Percentiles rank a stretch among this genome's conserved stretches.
These are phyloP conservation scores for Auricularia sp. DNA, from an alignment of 768 basidiomycete species.

Conservation along the genomic window DNA sequence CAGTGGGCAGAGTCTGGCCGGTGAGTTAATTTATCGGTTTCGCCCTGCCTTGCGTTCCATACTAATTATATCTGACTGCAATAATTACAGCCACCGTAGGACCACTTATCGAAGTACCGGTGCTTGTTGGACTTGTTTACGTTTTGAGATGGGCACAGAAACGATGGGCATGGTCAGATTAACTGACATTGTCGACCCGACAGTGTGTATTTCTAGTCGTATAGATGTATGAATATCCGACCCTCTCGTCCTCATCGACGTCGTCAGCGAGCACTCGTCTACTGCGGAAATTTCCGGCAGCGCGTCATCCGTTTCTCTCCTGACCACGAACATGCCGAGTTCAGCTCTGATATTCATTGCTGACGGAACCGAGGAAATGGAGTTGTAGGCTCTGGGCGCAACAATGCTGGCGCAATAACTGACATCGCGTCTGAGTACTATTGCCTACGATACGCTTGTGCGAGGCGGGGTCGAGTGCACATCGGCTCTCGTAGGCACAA, in stretches of 20 bases:
- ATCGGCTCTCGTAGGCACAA: conserved; percentile 47
- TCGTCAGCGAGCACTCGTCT: too few species aligned
- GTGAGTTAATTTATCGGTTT: too few species aligned
- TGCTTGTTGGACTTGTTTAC: conserved; percentile 16
- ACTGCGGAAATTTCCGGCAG: too few species aligned
- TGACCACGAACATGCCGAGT: conserved; percentile 12
- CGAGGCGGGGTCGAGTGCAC: conserved; percentile 58
- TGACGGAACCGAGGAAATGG: conserved; percentile 83
- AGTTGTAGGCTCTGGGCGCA: conserved; percentile 45
- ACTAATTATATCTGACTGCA: too few species aligned
- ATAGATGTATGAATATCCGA: background rate
- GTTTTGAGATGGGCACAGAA: background rate
- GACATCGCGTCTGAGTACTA: conserved; percentile 38
- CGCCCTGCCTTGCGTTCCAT: too few species aligned
- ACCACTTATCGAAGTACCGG: conserved; percentile 62
- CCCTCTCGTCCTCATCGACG: too few species aligned
- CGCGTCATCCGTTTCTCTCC: background rate
- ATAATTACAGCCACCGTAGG: conserved; percentile 49
- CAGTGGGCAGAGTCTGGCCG: conserved; percentile 67
- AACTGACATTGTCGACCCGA: background rate
- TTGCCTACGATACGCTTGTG: conserved; percentile 73
- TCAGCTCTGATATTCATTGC: conserved; percentile 67
- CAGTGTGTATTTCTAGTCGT: background rate
- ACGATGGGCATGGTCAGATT: background rate
- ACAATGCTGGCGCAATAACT: background rate